Evolutionary conservation across 257 asterid species (phyloP).

Genomic region (Salvia hispanica): DNA sequence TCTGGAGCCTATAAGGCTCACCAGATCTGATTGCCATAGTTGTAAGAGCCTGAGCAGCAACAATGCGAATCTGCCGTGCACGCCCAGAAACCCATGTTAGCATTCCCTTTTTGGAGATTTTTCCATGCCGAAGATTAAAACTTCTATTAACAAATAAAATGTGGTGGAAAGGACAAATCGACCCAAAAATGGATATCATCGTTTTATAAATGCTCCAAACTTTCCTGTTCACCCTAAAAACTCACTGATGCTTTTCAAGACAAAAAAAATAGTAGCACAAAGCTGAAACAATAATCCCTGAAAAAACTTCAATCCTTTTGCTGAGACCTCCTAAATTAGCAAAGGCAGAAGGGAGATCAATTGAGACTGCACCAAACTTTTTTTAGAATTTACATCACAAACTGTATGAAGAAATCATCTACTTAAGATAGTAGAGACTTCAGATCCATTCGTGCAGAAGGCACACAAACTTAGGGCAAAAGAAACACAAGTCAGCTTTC

Average conservation of each 20-base stretch:
- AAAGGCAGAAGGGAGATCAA: neutral
- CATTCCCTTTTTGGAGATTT: slow-evolving; percentile 12
- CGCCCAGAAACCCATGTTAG: slow-evolving; percentile 2
- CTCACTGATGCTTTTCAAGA: neutral
- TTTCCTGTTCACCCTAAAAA: neutral
- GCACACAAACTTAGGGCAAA: no score
- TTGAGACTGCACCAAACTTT: neutral
- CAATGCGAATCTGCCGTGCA: slow-evolving; percentile 71
- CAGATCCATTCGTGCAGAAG: no score
- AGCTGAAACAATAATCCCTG: neutral
- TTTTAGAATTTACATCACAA: neutral
- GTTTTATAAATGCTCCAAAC: neutral
- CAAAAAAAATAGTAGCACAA: neutral
- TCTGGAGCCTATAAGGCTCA: slow-evolving; percentile 98
- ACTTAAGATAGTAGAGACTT: no score
- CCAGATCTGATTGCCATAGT: slow-evolving; percentile 98
- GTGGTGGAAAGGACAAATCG: neutral
- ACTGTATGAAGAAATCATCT: neutral
- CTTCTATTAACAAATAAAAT: neutral
- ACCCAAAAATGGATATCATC: neutral
- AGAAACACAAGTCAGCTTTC: no score
- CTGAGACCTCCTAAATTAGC: neutral
- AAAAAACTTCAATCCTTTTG: neutral
- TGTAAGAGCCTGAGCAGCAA: slow-evolving; percentile 97
- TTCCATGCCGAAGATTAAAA: neutral